phyloP scores from a whole-genome alignment of 2,329 filamentous ascomycete genomes.

The Dothistroma pini region DNA sequence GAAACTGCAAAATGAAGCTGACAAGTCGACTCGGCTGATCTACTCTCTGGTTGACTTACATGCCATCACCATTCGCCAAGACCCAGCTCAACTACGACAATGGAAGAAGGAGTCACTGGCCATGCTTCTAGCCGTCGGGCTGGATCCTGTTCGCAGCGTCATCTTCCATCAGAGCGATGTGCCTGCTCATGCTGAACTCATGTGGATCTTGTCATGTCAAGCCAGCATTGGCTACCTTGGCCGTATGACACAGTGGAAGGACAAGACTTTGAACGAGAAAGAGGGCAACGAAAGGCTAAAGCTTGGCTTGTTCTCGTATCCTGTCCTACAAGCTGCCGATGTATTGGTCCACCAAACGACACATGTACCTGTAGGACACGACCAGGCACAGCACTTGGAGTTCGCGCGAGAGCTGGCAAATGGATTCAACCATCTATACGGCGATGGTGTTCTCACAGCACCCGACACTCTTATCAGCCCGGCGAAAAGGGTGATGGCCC shows the following conservation, averaged over 20 bases:
- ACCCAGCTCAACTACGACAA: slow-evolving; percentile 57
- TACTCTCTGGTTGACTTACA: slow-evolving; percentile 93
- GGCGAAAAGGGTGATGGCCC: slow-evolving; percentile 83
- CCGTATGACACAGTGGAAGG: slow-evolving; percentile 99
- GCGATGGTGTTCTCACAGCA: slow-evolving; percentile 54
- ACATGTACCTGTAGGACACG: slow-evolving; percentile 94
- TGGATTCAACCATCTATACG: slow-evolving; percentile 78
- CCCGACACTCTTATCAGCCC: slow-evolving; percentile 75
- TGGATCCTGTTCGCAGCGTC: slow-evolving; percentile 70
- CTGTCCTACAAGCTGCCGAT: slow-evolving; percentile 91
- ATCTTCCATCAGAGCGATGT: slow-evolving; percentile 72
- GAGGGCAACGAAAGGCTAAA: slow-evolving; percentile 57
- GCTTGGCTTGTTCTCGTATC: slow-evolving; percentile 90
- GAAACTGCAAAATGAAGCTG: slow-evolving; percentile 64
- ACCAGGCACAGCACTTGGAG: slow-evolving; percentile 91
- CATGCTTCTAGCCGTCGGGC: slow-evolving; percentile 74
- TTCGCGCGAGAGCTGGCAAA: slow-evolving; percentile 82
- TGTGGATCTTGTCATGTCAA: slow-evolving; percentile 94
- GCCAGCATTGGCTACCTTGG: slow-evolving; percentile 91
- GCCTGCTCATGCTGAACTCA: slow-evolving; percentile 77
- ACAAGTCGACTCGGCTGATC: slow-evolving; percentile 59
- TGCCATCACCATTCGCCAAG: slow-evolving; percentile 77
- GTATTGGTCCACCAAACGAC: slow-evolving; percentile 85
- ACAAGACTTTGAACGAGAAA: slow-evolving; percentile 42
- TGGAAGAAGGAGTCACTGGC: slow-evolving; percentile 74